These are phyloP conservation scores for Babesia caballi DNA, from an alignment of 169 alveolate species.

Conservation along the genomic window DNA sequence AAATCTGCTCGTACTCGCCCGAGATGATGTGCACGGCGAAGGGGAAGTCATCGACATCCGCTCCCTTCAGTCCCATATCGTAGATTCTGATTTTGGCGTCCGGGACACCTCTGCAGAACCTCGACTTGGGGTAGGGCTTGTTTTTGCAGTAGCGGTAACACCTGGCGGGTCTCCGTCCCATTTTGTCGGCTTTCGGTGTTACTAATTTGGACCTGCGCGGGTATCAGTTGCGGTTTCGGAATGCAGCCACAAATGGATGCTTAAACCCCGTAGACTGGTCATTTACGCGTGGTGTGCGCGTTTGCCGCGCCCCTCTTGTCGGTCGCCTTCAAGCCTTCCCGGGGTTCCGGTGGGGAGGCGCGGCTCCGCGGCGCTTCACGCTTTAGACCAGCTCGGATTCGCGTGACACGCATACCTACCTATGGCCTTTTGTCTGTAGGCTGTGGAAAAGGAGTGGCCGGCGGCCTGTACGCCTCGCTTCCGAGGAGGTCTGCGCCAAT, in stretches of 20 bases:
- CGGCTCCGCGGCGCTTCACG: not conserved
- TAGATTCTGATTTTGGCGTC: conserved; percentile 98
- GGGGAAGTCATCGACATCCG: conserved; percentile 96
- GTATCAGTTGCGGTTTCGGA: not conserved
- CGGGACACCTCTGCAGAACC: conserved; percentile 99
- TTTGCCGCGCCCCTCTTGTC: too few relatives aligned
- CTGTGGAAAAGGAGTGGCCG: not conserved
- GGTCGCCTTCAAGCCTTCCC: not conserved
- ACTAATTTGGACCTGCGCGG: not conserved
- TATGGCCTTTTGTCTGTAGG: not conserved
- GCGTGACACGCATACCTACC: not conserved
- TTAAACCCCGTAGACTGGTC: too few relatives aligned
- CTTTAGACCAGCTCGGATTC: not conserved
- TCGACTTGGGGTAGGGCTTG: conserved; percentile 99
- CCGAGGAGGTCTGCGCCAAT: not conserved
- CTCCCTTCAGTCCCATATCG: conserved; percentile 97
- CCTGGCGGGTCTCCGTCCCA: conserved; percentile 99
- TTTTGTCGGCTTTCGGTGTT: conserved; percentile 55
- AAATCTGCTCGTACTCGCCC: conserved; percentile 96
- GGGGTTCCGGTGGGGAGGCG: conserved; percentile 4
- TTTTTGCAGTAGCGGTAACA: conserved; percentile 98
- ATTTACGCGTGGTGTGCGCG: too few relatives aligned
- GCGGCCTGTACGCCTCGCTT: not conserved
- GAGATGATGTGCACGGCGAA: conserved; percentile 96
- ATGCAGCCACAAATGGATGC: not conserved